These are phyloP conservation scores for Blastomyces parvus DNA, from an alignment of 2,329 filamentous ascomycete species.

Conservation along the genomic window DNA sequence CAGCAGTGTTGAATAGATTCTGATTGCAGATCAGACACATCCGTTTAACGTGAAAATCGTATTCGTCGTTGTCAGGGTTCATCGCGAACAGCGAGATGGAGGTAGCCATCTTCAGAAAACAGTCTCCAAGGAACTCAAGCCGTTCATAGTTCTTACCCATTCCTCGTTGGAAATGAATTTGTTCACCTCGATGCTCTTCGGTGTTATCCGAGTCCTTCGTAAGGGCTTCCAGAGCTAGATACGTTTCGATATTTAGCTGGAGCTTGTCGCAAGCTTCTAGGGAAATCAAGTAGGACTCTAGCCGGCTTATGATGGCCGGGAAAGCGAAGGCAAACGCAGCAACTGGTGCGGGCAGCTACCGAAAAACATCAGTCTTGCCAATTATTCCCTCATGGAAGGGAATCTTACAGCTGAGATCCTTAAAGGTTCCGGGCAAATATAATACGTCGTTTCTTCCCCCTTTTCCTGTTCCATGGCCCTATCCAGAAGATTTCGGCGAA, in stretches of 20 bases:
- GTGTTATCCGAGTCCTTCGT: slow-evolving; percentile 88
- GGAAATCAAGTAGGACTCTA: slow-evolving; percentile 73
- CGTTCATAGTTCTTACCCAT: slow-evolving; percentile 96
- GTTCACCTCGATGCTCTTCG: slow-evolving; percentile 58
- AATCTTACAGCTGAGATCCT: slow-evolving; percentile 61
- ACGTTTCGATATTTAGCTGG: slow-evolving; percentile 53
- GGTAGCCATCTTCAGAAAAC: slow-evolving; percentile 91
- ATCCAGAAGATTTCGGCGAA: slow-evolving; percentile 77
- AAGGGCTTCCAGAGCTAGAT: slow-evolving; percentile 73
- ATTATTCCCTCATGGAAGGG: background rate
- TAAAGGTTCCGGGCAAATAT: slow-evolving; percentile 67
- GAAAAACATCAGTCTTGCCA: background rate
- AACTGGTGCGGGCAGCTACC: slow-evolving; percentile 57
- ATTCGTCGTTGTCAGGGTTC: slow-evolving; percentile 70
- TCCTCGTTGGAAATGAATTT: slow-evolving; percentile 65
- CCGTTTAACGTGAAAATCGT: slow-evolving; percentile 76
- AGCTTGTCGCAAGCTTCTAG: slow-evolving; percentile 62
- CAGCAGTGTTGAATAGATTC: slow-evolving; percentile 72
- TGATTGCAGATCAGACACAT: slow-evolving; percentile 89
- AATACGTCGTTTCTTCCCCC: slow-evolving; percentile 45
- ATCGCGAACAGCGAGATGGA: slow-evolving; percentile 75
- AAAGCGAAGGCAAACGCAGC: slow-evolving; percentile 66
- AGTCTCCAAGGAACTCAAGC: slow-evolving; percentile 86
- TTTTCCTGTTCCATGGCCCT: slow-evolving; percentile 48
- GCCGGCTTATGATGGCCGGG: slow-evolving; percentile 71